Percentiles rank a stretch among this genome's conserved stretches.
Evolutionary conservation across 2,329 filamentous ascomycete genomes (phyloP).

Genomic region (Cryphonectria japonica): DNA sequence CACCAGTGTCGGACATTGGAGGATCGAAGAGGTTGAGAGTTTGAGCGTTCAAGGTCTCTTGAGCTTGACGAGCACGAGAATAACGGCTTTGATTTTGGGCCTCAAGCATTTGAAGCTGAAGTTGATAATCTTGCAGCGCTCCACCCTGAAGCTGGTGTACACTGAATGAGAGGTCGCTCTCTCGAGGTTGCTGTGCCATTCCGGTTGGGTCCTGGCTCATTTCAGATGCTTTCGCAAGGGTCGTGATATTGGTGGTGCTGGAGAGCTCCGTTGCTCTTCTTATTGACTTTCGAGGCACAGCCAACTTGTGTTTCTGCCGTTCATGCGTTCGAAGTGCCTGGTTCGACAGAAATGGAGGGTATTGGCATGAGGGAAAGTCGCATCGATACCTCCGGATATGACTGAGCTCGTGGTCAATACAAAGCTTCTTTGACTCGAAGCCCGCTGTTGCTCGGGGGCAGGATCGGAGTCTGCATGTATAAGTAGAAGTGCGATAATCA

Average conservation of each 20-base stretch:
- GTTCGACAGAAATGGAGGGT: not conserved
- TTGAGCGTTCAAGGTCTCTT: too few relatives aligned
- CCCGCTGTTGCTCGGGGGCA: slow-evolving; percentile 31
- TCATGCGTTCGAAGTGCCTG: not conserved
- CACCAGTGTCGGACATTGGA: too few relatives aligned
- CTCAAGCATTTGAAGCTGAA: too few relatives aligned
- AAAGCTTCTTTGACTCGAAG: slow-evolving; percentile 28
- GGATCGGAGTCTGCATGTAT: slow-evolving; percentile 28
- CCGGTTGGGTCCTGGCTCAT: not conserved
- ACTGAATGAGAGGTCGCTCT: too few relatives aligned
- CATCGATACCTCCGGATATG: slow-evolving; percentile 25
- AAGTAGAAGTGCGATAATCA: slow-evolving; percentile 23
- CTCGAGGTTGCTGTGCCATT: too few relatives aligned
- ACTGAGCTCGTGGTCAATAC: slow-evolving; percentile 27
- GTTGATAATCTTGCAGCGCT: too few relatives aligned
- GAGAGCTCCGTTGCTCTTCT: not conserved
- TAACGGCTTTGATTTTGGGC: too few relatives aligned
- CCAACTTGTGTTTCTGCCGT: not conserved
- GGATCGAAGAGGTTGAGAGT: too few relatives aligned
- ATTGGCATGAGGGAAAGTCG: not conserved
- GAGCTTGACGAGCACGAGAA: too few relatives aligned
- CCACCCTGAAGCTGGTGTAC: too few relatives aligned
- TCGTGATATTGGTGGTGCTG: slow-evolving; percentile 49
- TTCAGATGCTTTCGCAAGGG: not conserved
- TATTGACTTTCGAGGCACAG: not conserved